These are phyloP conservation scores for Pseudotsuga menziesii DNA, from an alignment of 75 land plant genomes.

Conservation along the genomic window DNA sequence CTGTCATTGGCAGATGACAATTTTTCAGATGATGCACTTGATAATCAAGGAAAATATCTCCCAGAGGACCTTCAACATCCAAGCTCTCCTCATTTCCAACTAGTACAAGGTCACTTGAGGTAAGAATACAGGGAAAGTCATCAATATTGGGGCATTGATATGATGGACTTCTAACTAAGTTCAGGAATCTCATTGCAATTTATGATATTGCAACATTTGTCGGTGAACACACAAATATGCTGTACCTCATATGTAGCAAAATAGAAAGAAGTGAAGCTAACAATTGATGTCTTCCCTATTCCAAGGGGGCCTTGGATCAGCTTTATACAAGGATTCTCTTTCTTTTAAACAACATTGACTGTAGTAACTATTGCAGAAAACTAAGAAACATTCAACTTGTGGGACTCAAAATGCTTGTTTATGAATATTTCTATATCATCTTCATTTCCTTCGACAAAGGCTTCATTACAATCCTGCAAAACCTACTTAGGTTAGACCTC, in stretches of 20 bases:
- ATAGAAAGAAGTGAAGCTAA: constrained; percentile 36
- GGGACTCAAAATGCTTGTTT: constrained; percentile 1
- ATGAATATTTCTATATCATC: not conserved
- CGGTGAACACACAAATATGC: constrained; percentile 60
- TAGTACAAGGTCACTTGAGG: constrained; percentile 51
- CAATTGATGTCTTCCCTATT: constrained; percentile 81
- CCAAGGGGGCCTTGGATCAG: constrained; percentile 88
- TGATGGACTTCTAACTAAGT: constrained; percentile 13
- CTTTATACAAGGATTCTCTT: constrained; percentile 20
- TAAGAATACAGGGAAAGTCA: not conserved
- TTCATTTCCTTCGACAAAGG: constrained; percentile 1
- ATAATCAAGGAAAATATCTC: constrained; percentile 48
- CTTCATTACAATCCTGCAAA: constrained; percentile 1
- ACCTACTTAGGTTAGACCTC: not conserved
- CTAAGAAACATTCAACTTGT: constrained; percentile 49
- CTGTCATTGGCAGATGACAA: constrained; percentile 33
- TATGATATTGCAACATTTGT: constrained; percentile 49
- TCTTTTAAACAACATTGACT: constrained; percentile 14
- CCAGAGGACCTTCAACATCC: constrained; percentile 26
- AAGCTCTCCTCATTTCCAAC: constrained; percentile 69
- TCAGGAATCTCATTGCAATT: constrained; percentile 32
- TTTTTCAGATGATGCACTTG: constrained; percentile 39
- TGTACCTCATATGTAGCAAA: constrained; percentile 19
- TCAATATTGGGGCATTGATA: not conserved
- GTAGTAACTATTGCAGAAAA: constrained; percentile 27